Evolutionary conservation across 768 basidiomycete genomes (phyloP), one percentile per base, ranked within the genome.

Genomic region (Gloeophyllum trabeum): DNA sequence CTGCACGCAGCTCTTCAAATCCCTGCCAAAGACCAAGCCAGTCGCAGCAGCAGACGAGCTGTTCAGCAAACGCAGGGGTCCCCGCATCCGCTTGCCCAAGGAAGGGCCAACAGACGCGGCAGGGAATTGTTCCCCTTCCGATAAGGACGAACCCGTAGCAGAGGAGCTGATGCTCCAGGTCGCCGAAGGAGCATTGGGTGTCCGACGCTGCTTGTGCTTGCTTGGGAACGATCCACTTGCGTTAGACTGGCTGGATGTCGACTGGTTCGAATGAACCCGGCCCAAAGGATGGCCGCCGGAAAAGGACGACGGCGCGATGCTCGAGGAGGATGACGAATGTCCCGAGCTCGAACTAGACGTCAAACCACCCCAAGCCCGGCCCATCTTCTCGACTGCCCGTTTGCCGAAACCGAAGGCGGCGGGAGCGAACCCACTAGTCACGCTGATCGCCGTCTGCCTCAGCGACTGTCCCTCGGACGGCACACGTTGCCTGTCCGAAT

Each of bases 381-480:
- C 78, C 66, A 87, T 75, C 58, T 76, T 81, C 61, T 86, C 84
- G 3, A 83, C 82, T 3, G 86, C 83, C 43, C 80, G 72, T 53
- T 78, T 80, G 18, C 63, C 62, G 22, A 67, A 53, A 7, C 60
- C 62, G 42, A 60, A 53, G 14, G 81, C 81, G 18, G 79, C 80
- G 21, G 82, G 81, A 2, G 77, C 76, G 38, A 84, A 67, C 32
- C 76, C 70, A 28, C 68, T 70, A 2, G 80, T 74, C 64, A 87
- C 77, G 51, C 82, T 85, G 47, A 86, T 70, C 14, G 84, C 73
- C n/a, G 80, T 76, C 52, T 76, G 79, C 18, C 80, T 63, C 46
- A 71, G 61, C 21, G 64, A 61, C 36, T 37, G 10, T 13, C 10
- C 10, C 7, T 37, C 10, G 20, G 20, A 10, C 12, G 52, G 48